A percentile compares a stretch with the other conserved stretches of the same genome.
These are phyloP conservation scores for Aspergillus neotritici DNA, from an alignment of 2,329 filamentous ascomycete genomes.

Conservation along the genomic window DNA sequence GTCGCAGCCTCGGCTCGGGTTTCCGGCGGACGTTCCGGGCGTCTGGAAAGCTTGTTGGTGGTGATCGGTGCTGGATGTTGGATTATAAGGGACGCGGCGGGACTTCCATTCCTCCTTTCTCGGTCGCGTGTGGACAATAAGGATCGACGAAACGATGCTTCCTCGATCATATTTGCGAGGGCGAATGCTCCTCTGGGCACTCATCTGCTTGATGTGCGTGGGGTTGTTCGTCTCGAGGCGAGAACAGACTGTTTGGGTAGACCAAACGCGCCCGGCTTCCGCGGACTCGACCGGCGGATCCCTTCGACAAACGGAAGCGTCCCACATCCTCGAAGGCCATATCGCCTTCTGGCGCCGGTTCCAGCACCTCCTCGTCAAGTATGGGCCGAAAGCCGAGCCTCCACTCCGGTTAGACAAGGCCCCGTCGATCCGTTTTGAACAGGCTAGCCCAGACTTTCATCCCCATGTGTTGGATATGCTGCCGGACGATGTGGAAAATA, in stretches of 20 bases:
- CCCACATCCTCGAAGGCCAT: conserved; percentile 15
- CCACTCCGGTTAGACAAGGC: conserved; percentile 24
- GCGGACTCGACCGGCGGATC: not conserved
- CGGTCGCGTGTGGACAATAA: too few species aligned
- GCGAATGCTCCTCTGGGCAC: conserved; percentile 16
- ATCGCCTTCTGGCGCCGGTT: conserved; percentile 32
- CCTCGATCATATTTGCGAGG: conserved; percentile 13
- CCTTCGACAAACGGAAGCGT: not conserved
- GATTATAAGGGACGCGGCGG: too few species aligned
- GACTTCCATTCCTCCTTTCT: too few species aligned
- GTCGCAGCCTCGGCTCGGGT: too few species aligned
- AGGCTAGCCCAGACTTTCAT: conserved; percentile 21
- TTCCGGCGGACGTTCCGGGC: too few species aligned
- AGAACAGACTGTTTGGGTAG: not conserved
- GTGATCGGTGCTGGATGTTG: too few species aligned
- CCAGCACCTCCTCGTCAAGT: conserved; percentile 25
- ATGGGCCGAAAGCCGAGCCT: conserved; percentile 26
- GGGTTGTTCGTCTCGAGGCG: conserved; percentile 16
- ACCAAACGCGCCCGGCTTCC: not conserved
- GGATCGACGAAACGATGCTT: conserved; percentile 8
- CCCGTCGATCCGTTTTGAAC: conserved; percentile 23
- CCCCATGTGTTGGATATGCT: conserved; percentile 29
- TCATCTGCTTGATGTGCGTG: conserved; percentile 9
- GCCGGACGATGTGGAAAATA: conserved; percentile 23
- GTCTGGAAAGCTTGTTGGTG: too few species aligned